Base-by-base conservation (phyloP, 2,329 filamentous ascomycete species). In the Diaporthe sp. region DNA sequence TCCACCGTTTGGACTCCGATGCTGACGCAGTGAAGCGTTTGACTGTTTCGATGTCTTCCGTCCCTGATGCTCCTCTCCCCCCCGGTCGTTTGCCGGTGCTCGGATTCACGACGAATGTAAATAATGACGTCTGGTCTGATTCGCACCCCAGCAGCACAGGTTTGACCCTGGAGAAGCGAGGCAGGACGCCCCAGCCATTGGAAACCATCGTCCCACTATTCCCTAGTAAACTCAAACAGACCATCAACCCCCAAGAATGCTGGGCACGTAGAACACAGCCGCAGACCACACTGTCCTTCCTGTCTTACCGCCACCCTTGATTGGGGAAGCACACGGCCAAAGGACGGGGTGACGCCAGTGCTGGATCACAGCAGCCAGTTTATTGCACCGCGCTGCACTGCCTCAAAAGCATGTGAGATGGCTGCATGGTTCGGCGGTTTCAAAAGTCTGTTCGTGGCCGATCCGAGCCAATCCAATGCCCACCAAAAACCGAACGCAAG, bases 51-150 rank as follows among this genome's bases (percentile, higher is more conserved):
- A 61, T 49, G 12, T 42, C 13, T 39, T 37, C 37, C 22, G 31
- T 37, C 31, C 37, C 57, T 60, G 57, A 10, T 39, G 22, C 34
- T 39, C 49, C 15, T 46, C 42, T 13, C 13, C n/a, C 31, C 7
- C n/a, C 8, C 34, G 60, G 60, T 31, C 15, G 44, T 55, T 13
- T 55, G 58, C n/a, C 46, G 58, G 25, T 55, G 58, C 42, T 28
- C 57, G 55, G 55, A 42, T 31, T 72, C 60, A 49, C 28, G 57
- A 61, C 34, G 28, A 34, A 53, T 65, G 49, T 39, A 42, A 73
- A 39, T 34, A 60, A 72, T 75, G 74, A 75, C 74, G 74, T 73
- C 49, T 72, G 46, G 73, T 65, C 68, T 62, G 61, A 58, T 74
- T 70, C 51, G 13, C 8, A 37, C 65, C 65, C 65, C 62, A 51